Evolutionary conservation across 768 basidiomycete genomes (phyloP), one percentile per base, ranked within the genome.

Genomic region (Lepiota venenata): DNA sequence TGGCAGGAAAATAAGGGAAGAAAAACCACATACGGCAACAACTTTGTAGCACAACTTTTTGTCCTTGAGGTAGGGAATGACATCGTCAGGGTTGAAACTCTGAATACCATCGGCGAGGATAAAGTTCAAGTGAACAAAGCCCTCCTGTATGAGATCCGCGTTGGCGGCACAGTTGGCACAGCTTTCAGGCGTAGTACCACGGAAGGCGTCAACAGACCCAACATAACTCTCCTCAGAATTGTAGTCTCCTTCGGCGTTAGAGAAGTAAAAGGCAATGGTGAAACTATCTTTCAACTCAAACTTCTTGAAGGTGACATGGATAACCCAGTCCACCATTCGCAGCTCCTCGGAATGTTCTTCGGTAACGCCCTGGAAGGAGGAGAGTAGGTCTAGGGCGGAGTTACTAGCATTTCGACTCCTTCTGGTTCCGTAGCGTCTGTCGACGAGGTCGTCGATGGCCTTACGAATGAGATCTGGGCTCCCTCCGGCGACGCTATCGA

Each of bases 221-320:
- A 51, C 40, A 36, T 51, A 43, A 5, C 77, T 79, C 12, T 73
- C 59, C n/a, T 42, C 35, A 27, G 42, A 20, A 18, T 57, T 52
- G 9, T 69, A 63, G 47, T 77, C 66, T 15, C 61, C 66, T 14
- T 72, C 72, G n/a, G 72, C 68, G 4, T 55, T 56, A 1, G 77
- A 79, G 6, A 82, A 65, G 74, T 80, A 81, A 50, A 82, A 56
- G 25, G 74, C 61, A 20, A 81, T 65, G n/a, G 65, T 62, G 61
- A 76, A 80, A 62, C 74, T 74, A 2, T 66, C 54, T 1, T 71
- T 72, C 27, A 78, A 58, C 56, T 73, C 77, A 61, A 68, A 74
- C 58, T 78, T 74, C 64, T 74, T 71, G 62, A 71, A 63, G 16
- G 64, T 64, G 38, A 78, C 67, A 40, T 74, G 73, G 11, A 66